Conservation (phyloP, 352 stramenopile species). For the Globisporangium echinulatum region DNA sequence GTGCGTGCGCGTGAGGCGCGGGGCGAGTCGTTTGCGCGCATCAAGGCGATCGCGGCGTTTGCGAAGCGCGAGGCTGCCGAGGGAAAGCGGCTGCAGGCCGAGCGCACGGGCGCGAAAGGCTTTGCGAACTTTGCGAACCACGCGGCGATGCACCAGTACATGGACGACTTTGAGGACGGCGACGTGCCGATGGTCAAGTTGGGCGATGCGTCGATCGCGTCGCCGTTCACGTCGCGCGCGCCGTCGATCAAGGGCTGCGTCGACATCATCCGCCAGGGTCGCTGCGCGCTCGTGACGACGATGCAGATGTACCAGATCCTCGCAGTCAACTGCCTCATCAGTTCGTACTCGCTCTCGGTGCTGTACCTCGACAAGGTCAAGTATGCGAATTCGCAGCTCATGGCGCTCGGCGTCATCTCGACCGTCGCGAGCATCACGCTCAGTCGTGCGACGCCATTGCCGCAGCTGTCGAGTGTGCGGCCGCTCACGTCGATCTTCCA, state of each 20-base stretch:
- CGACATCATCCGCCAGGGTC: constrained; percentile 96
- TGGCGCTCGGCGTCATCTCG: constrained; percentile 83
- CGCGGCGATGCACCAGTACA: constrained; percentile 83
- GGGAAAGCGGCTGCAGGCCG: constrained; percentile 55
- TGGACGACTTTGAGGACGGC: constrained; percentile 89
- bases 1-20: constrained; percentile 67
- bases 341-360: constrained; percentile 97
- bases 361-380: constrained; percentile 98
- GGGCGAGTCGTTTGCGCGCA: constrained; percentile 81
- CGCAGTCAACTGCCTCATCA: constrained; percentile 97
- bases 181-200: constrained; percentile 97
- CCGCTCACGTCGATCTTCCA: constrained; percentile 96
- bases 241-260: constrained; percentile 90
- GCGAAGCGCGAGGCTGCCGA: constrained; percentile 75
- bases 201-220: constrained; percentile 98
- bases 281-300: constrained; percentile 98
- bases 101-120: constrained; percentile 67
- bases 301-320: constrained; percentile 99
- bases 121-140: constrained; percentile 87
- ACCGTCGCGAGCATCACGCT: constrained; percentile 81
- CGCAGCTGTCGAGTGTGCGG: constrained; percentile 89
- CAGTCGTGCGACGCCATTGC: constrained; percentile 91
- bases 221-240: constrained; percentile 96
- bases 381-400: constrained; percentile 96
- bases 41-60: constrained; percentile 84